Base-by-base conservation (phyloP, 257 asterid species). In the Euphrasia confusa region DNA sequence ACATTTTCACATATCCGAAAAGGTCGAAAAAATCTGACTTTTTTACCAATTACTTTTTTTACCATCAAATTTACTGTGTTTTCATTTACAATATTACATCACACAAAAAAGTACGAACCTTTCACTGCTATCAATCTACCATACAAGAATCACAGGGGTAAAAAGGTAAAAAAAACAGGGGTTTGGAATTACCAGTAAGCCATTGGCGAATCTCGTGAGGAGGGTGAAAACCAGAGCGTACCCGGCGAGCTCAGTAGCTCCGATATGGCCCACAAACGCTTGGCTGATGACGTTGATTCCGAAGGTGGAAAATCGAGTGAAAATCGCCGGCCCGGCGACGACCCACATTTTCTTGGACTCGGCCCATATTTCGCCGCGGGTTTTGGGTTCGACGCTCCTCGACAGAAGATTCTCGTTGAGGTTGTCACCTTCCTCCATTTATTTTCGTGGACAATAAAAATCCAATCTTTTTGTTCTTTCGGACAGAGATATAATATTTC, bases 261-360 rank as follows among this genome's bases (percentile, higher is more conserved):
- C 93, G 47, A 87, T 73, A 68, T 80, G 93, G 65, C 90, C 93
- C 35, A 83, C 71, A 54, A 87, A 87, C 4, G 88, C 85, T 63
- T 84, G 95, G 66, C 89, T 87, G 64, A 84, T 78, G 24, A 87
- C 79, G 18, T 15, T 77, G 17, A 82, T 64, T 30, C 86, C 81
- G 33, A 70, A 82, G 0, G 82, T 65, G 21, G 90, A 72, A 17
- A 82, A 58, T 2, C 95, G 80, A 35, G 72, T 64, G 78, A 84
- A 83, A 63, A 83, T 77, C 10, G 87, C 80, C 7, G 95, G 95
- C 0, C 81, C 92, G 0, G 89, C 95, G 0, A 83, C 72, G 10
- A 75, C 77, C 95, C 95, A 86, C 81, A 86, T 75, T 50, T 75
- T 81, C 70, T 86, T 86, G 63, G 63, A 68, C 71, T 86, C 95